Evolutionary conservation across 768 basidiomycete genomes (phyloP).

Genomic region (Pisolithus marmoratus): DNA sequence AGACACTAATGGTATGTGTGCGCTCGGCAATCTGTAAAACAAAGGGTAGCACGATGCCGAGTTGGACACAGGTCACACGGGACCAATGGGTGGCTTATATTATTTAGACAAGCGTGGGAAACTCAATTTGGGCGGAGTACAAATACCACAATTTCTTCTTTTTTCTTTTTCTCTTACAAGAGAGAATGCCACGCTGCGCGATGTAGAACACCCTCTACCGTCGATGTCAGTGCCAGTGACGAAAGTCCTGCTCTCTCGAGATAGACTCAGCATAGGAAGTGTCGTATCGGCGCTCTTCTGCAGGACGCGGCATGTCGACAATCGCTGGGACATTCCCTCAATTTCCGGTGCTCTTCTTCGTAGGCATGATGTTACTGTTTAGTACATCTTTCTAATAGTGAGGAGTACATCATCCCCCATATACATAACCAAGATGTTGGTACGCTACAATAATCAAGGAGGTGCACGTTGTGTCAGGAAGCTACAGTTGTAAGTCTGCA

Average conservation of each 20-base stretch:
- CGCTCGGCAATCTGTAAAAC: too few species aligned
- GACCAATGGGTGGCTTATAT: too few species aligned
- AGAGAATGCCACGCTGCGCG: constrained; percentile 65
- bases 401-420: too few species aligned
- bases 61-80: too few species aligned
- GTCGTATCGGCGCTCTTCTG: constrained; percentile 43
- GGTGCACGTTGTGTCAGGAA: background rate
- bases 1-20: too few species aligned
- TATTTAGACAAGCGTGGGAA: too few species aligned
- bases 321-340: constrained; percentile 42
- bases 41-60: too few species aligned
- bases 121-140: too few species aligned
- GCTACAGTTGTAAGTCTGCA: background rate
- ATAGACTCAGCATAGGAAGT: constrained; percentile 59
- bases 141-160: too few species aligned
- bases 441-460: background rate
- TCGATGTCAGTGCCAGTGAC: constrained; percentile 65
- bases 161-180: constrained; percentile 24
- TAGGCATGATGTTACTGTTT: too few species aligned
- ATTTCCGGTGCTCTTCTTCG: too few species aligned
- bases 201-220: constrained; percentile 41
- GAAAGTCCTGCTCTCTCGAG: constrained; percentile 52
- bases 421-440: background rate
- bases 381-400: too few species aligned
- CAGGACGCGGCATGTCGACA: constrained; percentile 63